Percentiles rank a stretch among this genome's conserved stretches.
These are phyloP conservation scores for Scedosporium dehoogii DNA, from an alignment of 2,329 filamentous ascomycete species.

Conservation along the genomic window DNA sequence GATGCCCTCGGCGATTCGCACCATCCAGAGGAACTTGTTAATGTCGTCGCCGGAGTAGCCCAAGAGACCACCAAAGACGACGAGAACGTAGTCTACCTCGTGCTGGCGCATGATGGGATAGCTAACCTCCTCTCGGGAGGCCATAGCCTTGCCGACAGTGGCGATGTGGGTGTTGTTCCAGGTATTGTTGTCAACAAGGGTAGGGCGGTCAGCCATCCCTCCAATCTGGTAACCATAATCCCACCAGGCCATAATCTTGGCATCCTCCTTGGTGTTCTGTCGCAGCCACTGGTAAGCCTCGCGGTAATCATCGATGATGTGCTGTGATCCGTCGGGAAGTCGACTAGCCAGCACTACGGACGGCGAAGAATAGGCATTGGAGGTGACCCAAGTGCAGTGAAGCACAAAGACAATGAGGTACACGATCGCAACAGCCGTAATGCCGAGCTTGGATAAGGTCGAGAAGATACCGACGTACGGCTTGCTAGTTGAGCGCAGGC, in stretches of 20 bases:
- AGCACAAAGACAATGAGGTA: conserved; percentile 91
- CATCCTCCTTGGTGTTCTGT: conserved; percentile 88
- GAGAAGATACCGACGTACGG: conserved; percentile 80
- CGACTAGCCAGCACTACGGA: conserved; percentile 91
- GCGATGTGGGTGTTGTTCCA: conserved; percentile 99
- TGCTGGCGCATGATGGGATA: conserved; percentile 98
- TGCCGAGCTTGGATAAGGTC: conserved; percentile 65
- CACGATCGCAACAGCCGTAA: conserved; percentile 60
- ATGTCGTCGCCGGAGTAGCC: conserved; percentile 98
- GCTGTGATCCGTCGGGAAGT: conserved; percentile 87
- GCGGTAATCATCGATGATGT: conserved; percentile 98
- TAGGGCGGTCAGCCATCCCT: conserved; percentile 96
- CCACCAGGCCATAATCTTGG: conserved; percentile 99
- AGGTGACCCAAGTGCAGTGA: conserved; percentile 99
- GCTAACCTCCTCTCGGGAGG: conserved; percentile 91
- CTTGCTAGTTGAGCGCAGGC: conserved; percentile 60
- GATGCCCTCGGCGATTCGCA: conserved; percentile 95
- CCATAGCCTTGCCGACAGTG: conserved; percentile 98
- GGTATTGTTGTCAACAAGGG: conserved; percentile 97
- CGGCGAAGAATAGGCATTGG: conserved; percentile 95
- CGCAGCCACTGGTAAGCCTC: conserved; percentile 99
- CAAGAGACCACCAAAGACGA: conserved; percentile 90
- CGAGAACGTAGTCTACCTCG: conserved; percentile 96
- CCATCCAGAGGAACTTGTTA: conserved; percentile 99
- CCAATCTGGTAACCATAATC: conserved; percentile 99